A percentile compares a stretch with the other conserved stretches of the same genome.
phyloP scores from a whole-genome alignment of 2,329 filamentous ascomycete genomes.

The Neopestalotiopsis clavispora region DNA sequence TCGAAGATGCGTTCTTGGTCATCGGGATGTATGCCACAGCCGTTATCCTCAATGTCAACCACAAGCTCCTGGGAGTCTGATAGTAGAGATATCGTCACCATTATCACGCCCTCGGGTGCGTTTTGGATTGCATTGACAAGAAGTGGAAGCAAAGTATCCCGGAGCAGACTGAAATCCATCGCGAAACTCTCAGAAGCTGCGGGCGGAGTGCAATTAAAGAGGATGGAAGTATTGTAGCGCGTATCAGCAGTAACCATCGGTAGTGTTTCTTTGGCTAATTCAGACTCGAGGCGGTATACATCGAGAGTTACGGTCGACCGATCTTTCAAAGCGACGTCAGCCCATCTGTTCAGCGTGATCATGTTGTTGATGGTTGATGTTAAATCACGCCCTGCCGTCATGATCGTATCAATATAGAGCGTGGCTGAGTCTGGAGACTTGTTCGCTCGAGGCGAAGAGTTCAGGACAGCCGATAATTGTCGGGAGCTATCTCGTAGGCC shows the following conservation, averaged over 20 bases:
- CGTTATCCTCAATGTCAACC: constrained; percentile 49
- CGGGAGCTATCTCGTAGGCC: constrained; percentile 17
- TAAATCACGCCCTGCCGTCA: constrained; percentile 44
- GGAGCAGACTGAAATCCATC: constrained; percentile 42
- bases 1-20: constrained; percentile 46
- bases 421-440: constrained; percentile 20
- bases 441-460: not conserved
- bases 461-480: not conserved
- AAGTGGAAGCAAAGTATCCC: constrained; percentile 47
- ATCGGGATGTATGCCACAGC: constrained; percentile 40
- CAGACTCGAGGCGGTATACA: not conserved
- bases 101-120: constrained; percentile 40
- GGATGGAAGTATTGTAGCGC: not conserved
- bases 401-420: constrained; percentile 40
- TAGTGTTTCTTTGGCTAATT: not conserved
- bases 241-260: not conserved
- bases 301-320: constrained; percentile 32
- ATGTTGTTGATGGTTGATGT: constrained; percentile 50
- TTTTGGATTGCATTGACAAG: constrained; percentile 48
- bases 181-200: constrained; percentile 34
- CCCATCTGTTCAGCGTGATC: constrained; percentile 46
- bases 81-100: constrained; percentile 36
- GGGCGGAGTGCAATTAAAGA: not conserved
- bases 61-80: constrained; percentile 35
- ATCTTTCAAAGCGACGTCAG: constrained; percentile 35